phyloP scores from a whole-genome alignment of 345 rosid species.

The Euphorbia lathyris region DNA sequence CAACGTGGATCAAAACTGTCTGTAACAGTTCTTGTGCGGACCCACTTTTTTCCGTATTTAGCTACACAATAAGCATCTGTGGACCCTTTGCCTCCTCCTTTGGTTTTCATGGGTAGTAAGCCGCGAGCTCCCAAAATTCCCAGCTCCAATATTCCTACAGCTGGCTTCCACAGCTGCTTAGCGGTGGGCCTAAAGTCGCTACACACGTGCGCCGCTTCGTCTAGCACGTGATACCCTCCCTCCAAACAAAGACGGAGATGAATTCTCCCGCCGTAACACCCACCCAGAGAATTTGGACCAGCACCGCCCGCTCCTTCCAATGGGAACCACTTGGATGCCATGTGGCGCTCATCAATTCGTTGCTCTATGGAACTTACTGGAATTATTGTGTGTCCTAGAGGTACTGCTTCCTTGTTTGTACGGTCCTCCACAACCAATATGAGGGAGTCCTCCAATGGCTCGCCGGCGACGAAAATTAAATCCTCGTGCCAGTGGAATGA shows the following conservation, averaged over 20 bases:
- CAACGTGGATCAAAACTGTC: conserved; percentile 97
- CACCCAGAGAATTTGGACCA: conserved; percentile 17
- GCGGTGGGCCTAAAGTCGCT: conserved; percentile 96
- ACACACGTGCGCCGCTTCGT: conserved; percentile 97
- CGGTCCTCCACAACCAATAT: conserved; percentile 72
- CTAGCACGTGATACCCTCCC: conserved; percentile 98
- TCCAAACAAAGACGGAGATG: conserved; percentile 76
- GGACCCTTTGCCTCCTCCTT: conserved; percentile 68
- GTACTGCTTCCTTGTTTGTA: conserved; percentile 49
- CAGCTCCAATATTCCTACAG: conserved; percentile 78
- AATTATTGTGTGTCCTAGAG: conserved; percentile 55
- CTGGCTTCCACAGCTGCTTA: conserved; percentile 96
- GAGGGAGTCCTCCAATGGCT: conserved; percentile 78
- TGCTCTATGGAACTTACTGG: conserved; percentile 77
- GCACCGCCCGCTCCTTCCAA: conserved; percentile 42
- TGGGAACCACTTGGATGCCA: conserved; percentile 65
- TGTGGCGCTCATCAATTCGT: conserved; percentile 70
- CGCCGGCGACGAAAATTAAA: conserved; percentile 82
- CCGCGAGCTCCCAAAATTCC: conserved; percentile 94
- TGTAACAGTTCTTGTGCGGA: conserved; percentile 75
- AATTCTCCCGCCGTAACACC: conserved; percentile 63
- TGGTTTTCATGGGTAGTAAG: conserved; percentile 82
- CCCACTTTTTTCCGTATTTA: conserved; percentile 98
- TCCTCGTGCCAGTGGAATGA: conserved; percentile 92
- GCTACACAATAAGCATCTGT: conserved; percentile 95